A percentile compares a stretch with the other conserved stretches of the same genome.
Evolutionary conservation across 2,329 filamentous ascomycete genomes (phyloP).

Genomic region (Bipolaris sorokiniana): DNA sequence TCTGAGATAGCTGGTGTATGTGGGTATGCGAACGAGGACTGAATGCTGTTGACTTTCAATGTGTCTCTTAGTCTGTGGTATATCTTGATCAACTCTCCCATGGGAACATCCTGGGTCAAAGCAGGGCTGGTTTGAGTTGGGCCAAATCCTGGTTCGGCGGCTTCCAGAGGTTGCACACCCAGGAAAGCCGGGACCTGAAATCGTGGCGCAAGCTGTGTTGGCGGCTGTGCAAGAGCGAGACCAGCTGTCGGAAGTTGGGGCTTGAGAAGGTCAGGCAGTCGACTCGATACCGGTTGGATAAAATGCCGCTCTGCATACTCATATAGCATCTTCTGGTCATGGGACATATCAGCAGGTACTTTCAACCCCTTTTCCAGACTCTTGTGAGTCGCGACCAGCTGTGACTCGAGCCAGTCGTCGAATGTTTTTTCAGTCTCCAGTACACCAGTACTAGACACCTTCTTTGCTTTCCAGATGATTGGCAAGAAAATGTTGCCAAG

Average conservation of each 20-base stretch:
- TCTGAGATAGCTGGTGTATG: conserved; percentile 51
- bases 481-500: conserved; percentile 94
- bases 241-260: conserved; percentile 25
- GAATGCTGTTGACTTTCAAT: conserved; percentile 58
- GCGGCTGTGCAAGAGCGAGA: conserved; percentile 14
- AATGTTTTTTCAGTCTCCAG: conserved; percentile 67
- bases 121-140: conserved; percentile 31
- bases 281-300: conserved; percentile 57
- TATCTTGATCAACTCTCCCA: conserved; percentile 59
- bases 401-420: conserved; percentile 69
- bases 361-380: conserved; percentile 45
- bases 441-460: conserved; percentile 80
- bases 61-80: conserved; percentile 64
- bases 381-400: conserved; percentile 60
- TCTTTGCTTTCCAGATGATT: conserved; percentile 92
- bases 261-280: conserved; percentile 46
- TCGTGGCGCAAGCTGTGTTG: conserved; percentile 18
- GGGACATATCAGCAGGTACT: conserved; percentile 32
- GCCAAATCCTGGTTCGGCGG: conserved; percentile 29
- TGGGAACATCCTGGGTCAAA: conserved; percentile 31
- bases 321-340: conserved; percentile 57
- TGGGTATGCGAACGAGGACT: conserved; percentile 54
- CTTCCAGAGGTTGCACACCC: conserved; percentile 31
- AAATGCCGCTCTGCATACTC: conserved; percentile 60
- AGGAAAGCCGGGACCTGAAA: conserved; percentile 44